Percentiles rank a stretch among this genome's conserved stretches.
Evolutionary conservation across 2,329 filamentous ascomycete species (phyloP).

Genomic region (Hymenoscyphus salicellus): DNA sequence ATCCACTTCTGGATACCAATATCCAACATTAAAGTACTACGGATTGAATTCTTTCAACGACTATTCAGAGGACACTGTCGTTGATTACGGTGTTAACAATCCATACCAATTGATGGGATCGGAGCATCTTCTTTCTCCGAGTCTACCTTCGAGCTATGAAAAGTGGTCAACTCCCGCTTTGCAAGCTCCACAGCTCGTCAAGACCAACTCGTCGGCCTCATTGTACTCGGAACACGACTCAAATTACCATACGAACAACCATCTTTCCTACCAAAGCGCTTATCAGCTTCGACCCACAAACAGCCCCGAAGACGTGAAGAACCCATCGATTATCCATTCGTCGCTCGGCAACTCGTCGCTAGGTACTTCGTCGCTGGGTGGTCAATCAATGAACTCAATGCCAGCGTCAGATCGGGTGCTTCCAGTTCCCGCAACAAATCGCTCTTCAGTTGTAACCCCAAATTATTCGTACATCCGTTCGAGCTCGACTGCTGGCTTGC

Average conservation of each 20-base stretch:
- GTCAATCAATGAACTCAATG: constrained; percentile 16
- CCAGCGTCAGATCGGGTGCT: constrained; percentile 31
- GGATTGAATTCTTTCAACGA: constrained; percentile 22
- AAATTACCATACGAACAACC: constrained; percentile 19
- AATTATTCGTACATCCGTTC: constrained; percentile 4
- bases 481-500: constrained; percentile 1
- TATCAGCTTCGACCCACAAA: constrained; percentile 23
- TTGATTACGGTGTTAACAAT: constrained; percentile 23
- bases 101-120: constrained; percentile 18
- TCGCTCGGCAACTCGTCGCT: too few relatives aligned
- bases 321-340: too few relatives aligned
- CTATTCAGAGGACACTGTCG: constrained; percentile 25
- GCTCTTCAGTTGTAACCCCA: constrained; percentile 11
- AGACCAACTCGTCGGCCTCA: constrained; percentile 4
- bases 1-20: constrained; percentile 22
- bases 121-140: constrained; percentile 19
- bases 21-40: constrained; percentile 23
- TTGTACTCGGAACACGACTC: constrained; percentile 24
- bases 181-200: constrained; percentile 15
- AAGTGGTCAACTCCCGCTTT: constrained; percentile 24
- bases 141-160: constrained; percentile 13
- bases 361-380: constrained; percentile 9
- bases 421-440: constrained; percentile 26
- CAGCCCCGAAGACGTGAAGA: constrained; percentile 24
- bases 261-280: constrained; percentile 19